A percentile compares a stretch with the other conserved stretches of the same genome.
Evolutionary conservation across 805 yeast genomes (phyloP).

Genomic region (Hanseniaspora valbyensis): DNA sequence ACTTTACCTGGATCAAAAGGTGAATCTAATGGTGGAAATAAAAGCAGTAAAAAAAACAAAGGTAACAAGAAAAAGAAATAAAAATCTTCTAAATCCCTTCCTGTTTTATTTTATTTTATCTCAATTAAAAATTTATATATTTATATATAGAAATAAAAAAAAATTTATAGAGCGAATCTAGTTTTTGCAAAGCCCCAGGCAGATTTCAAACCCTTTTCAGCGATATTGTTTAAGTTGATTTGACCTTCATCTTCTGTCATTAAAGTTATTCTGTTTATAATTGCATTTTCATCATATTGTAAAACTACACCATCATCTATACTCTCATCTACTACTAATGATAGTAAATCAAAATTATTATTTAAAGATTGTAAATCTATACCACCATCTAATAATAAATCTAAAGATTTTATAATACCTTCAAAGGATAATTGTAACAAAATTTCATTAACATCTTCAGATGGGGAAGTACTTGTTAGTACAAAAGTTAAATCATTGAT

Average conservation of each 20-base stretch:
- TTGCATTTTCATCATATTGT: slow-evolving; percentile 77
- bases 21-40: slow-evolving; percentile 19
- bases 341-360: slow-evolving; percentile 75
- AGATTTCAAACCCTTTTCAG: slow-evolving; percentile 66
- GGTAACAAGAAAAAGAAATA: slow-evolving; percentile 21
- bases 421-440: slow-evolving; percentile 62
- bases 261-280: slow-evolving; percentile 83
- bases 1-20: slow-evolving; percentile 35
- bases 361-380: slow-evolving; percentile 68
- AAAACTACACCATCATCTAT: slow-evolving; percentile 87
- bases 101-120: background rate
- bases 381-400: slow-evolving; percentile 49
- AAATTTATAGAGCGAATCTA: slow-evolving; percentile 45
- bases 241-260: slow-evolving; percentile 64
- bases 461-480: slow-evolving; percentile 43
- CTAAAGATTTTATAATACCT: slow-evolving; percentile 73
- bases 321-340: slow-evolving; percentile 81
- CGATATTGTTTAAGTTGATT: slow-evolving; percentile 45
- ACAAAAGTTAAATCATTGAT: slow-evolving; percentile 62
- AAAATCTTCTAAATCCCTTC: background rate
- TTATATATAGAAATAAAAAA: slow-evolving; percentile 17
- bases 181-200: slow-evolving; percentile 84
- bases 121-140: background rate
- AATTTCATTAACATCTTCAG: slow-evolving; percentile 73
- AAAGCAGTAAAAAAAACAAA: slow-evolving; percentile 22